Percentiles rank a stretch among this genome's conserved stretches.
Evolutionary conservation across 140 eudicot species (phyloP).

Genomic region (Cichorium intybus): DNA sequence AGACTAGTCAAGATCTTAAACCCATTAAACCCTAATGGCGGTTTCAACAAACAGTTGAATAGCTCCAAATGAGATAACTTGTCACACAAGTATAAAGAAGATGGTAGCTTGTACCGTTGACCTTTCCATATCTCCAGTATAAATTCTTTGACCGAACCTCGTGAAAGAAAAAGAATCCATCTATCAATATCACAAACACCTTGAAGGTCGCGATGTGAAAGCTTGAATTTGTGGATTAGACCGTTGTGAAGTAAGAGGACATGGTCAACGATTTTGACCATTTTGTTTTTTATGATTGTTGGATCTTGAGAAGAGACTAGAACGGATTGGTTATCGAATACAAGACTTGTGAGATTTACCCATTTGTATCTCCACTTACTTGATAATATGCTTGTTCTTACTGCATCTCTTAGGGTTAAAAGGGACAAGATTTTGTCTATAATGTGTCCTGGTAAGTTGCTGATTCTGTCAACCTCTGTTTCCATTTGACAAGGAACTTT

Average conservation of each 20-base stretch:
- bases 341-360: constrained; percentile 67
- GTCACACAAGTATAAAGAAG: constrained; percentile 64
- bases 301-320: constrained; percentile 68
- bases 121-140: constrained; percentile 94
- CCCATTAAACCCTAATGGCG: constrained; percentile 59
- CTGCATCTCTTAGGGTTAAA: constrained; percentile 75
- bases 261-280: constrained; percentile 71
- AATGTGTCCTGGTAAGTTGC: constrained; percentile 73
- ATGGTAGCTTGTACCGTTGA: constrained; percentile 82
- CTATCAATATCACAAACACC: constrained; percentile 83
- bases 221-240: constrained; percentile 72
- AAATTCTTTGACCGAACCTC: constrained; percentile 67
- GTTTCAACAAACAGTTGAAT: constrained; percentile 72
- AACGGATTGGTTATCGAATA: constrained; percentile 76
- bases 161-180: constrained; percentile 83
- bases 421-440: constrained; percentile 69
- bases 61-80: constrained; percentile 70
- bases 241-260: constrained; percentile 74
- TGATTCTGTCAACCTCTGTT: constrained; percentile 62
- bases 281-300: constrained; percentile 51
- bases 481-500: constrained; percentile 55
- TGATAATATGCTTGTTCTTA: constrained; percentile 69
- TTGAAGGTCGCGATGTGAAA: constrained; percentile 83
- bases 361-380: constrained; percentile 90
- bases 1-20: constrained; percentile 75